Evolutionary conservation across 805 yeast species (phyloP).

Genomic region (Saccharomycopsis sp.): DNA sequence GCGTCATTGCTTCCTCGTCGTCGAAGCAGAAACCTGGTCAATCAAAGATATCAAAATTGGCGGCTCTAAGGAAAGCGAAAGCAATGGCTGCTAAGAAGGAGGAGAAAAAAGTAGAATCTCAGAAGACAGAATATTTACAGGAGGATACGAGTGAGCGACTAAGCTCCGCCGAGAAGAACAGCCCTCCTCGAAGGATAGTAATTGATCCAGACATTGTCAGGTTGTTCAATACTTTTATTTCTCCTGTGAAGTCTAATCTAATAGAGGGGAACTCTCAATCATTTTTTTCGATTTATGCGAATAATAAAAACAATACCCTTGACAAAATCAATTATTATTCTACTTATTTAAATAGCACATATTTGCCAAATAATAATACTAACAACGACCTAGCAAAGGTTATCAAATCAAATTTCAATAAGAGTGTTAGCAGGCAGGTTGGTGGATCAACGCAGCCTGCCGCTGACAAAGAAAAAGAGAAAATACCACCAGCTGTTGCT

Average conservation of each 20-base stretch:
- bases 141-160: too few relatives aligned
- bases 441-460: not conserved
- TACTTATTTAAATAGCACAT: slow-evolving; percentile 5
- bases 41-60: slow-evolving; percentile 16
- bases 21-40: not conserved
- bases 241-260: too few relatives aligned
- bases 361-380: slow-evolving; percentile 27
- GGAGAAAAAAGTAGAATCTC: not conserved
- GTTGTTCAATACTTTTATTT: too few relatives aligned
- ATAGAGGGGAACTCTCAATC: not conserved
- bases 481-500: slow-evolving; percentile 18
- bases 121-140: not conserved
- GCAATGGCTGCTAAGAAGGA: not conserved
- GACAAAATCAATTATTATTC: not conserved
- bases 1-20: too few relatives aligned
- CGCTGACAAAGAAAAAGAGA: slow-evolving; percentile 3
- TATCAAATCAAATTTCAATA: slow-evolving; percentile 43
- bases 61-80: slow-evolving; percentile 4
- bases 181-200: too few relatives aligned
- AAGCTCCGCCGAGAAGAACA: too few relatives aligned
- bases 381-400: slow-evolving; percentile 34
- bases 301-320: not conserved
- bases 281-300: not conserved
- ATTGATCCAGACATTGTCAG: too few relatives aligned
- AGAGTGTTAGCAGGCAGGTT: not conserved